Base-by-base conservation (phyloP, 768 basidiomycete genomes). In the Gymnopilus dilepis region DNA sequence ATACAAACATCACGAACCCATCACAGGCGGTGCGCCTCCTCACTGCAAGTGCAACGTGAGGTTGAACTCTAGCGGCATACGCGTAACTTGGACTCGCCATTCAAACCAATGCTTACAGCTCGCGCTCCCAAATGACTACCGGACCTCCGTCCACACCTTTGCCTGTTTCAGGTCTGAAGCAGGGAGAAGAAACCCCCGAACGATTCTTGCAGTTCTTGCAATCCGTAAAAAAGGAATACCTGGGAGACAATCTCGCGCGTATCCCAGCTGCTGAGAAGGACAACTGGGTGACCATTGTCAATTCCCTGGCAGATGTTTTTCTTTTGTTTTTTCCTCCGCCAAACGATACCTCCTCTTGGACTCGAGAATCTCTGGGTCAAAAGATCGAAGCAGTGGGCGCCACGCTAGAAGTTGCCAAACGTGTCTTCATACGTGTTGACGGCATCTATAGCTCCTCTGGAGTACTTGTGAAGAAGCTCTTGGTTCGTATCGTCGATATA, bases 301-400 rank as follows among this genome's bases (percentile, higher is more conserved):
- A 78, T 47, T 82, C 78, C 0, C 73, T 89, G 22, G 78, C 84
- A 1, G 84, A 87, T 45, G 78, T 83, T 60, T 80, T 85, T 65
- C 78, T 86, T 41, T 76, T 76, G 5, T 69, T 78, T 12, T 86
- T 91, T 68, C 86, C 86, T n/a, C 73, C 80, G 9, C 81, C 84
- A n/a, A 76, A 75, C 22, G 71, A 75, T 31, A 75, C 81, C 24
- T 72, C 77, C 2, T 28, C 47, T 30, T 90, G 87, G 84, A 37
- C 34, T 37, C 34, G 34, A 37, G 76, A 74, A 41, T 78, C 80
- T 11, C 78, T 85, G 65, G 79, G 84, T 65, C 87, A 89, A 67
- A 86, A 84, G 65, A 76, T 86, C 58, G 79, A 76, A 57, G 75
- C 89, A 64, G 82, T 82, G 4, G 82, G 86, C 41, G 72, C 80